These are phyloP conservation scores for Neolentinus lepideus DNA, from an alignment of 1,284 basidiomycete species.

Conservation along the genomic window DNA sequence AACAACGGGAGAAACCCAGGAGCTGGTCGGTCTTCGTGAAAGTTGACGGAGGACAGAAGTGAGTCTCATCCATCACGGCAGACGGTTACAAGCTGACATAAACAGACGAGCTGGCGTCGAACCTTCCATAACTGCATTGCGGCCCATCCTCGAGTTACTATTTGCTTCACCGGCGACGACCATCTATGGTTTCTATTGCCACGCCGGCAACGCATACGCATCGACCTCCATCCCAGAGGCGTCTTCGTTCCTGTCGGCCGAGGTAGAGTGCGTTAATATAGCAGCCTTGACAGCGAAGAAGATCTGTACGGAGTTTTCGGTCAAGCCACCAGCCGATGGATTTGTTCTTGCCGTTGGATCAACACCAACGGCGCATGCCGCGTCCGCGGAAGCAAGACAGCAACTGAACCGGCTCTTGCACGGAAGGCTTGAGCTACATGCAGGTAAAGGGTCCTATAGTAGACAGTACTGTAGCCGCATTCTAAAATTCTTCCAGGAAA, in stretches of 20 bases:
- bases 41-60: slow-evolving; percentile 75
- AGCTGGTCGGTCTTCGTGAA: slow-evolving; percentile 79
- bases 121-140: slow-evolving; percentile 46
- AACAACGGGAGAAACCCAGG: slow-evolving; percentile 27
- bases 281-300: slow-evolving; percentile 56
- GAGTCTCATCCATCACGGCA: slow-evolving; percentile 20
- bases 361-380: slow-evolving; percentile 81
- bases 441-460: slow-evolving; percentile 34
- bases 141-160: slow-evolving; percentile 43
- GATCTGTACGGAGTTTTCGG: slow-evolving; percentile 30
- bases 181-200: slow-evolving; percentile 81
- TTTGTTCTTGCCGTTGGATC: slow-evolving; percentile 79
- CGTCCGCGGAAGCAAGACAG: slow-evolving; percentile 42
- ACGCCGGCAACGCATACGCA: slow-evolving; percentile 72
- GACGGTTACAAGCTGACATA: slow-evolving; percentile 6
- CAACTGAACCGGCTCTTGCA: slow-evolving; percentile 42
- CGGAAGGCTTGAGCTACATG: slow-evolving; percentile 68
- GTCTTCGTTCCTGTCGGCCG: slow-evolving; percentile 57
- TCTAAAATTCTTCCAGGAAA: slow-evolving; percentile 41
- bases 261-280: slow-evolving; percentile 64
- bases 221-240: slow-evolving; percentile 63
- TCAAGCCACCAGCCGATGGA: slow-evolving; percentile 28
- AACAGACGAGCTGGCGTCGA: slow-evolving; percentile 75
- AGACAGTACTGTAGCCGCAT: not conserved
- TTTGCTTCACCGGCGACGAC: slow-evolving; percentile 47